These are phyloP conservation scores for Pseudopyricularia javanii DNA, from an alignment of 2,329 filamentous ascomycete genomes.

Conservation along the genomic window DNA sequence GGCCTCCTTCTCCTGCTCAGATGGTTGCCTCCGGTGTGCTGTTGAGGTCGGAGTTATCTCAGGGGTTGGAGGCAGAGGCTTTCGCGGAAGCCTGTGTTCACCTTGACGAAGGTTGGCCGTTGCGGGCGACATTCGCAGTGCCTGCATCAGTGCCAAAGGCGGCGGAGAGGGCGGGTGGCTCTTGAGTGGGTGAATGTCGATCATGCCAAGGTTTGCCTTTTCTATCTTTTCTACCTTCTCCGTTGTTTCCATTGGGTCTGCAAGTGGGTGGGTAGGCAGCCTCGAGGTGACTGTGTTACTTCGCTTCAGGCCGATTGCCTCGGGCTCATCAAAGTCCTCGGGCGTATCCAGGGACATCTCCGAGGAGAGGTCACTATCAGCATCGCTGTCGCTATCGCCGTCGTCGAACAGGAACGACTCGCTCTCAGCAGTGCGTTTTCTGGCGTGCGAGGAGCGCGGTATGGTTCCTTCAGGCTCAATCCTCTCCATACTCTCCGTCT, in stretches of 20 bases:
- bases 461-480: slow-evolving; percentile 23
- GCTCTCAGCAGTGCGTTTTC: slow-evolving; percentile 1
- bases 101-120: slow-evolving; percentile 21
- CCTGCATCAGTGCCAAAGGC: slow-evolving; percentile 34
- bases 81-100: slow-evolving; percentile 28
- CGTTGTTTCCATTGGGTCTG: no score
- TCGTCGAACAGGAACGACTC: slow-evolving; percentile 24
- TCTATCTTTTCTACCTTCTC: no score
- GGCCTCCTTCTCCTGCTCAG: slow-evolving; percentile 9
- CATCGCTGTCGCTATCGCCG: slow-evolving; percentile 28
- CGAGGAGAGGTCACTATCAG: slow-evolving; percentile 48
- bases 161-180: slow-evolving; percentile 26
- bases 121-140: slow-evolving; percentile 29
- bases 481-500: slow-evolving; percentile 37
- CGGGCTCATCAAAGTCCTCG: slow-evolving; percentile 16
- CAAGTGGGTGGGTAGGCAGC: slow-evolving; percentile 22
- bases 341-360: slow-evolving; percentile 44
- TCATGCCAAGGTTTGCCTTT: slow-evolving; percentile 9
- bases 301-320: slow-evolving; percentile 14
- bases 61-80: slow-evolving; percentile 36
- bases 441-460: slow-evolving; percentile 7
- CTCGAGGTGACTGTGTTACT: slow-evolving; percentile 19
- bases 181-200: slow-evolving; percentile 5
- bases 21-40: slow-evolving; percentile 24
- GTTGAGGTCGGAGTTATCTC: slow-evolving; percentile 32